Conservation (phyloP, 495 filamentous ascomycete species). For the Tuber indicum region DNA sequence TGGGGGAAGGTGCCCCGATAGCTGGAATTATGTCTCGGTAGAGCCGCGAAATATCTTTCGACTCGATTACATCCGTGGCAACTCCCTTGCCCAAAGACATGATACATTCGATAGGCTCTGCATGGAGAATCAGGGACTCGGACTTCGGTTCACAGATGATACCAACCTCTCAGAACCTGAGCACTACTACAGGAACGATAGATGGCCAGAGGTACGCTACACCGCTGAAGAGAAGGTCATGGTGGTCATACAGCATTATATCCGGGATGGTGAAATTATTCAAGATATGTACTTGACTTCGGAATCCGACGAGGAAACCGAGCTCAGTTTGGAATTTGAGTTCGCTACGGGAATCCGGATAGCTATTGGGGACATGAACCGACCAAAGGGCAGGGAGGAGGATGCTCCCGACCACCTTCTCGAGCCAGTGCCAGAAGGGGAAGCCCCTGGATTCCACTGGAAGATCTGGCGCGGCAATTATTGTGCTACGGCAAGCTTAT, state of each 20-base stretch:
- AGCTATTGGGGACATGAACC: not conserved
- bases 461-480: not conserved
- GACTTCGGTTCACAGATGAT: not conserved
- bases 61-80: not conserved
- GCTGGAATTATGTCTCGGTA: not conserved
- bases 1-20: not conserved
- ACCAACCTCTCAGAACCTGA: too few species aligned
- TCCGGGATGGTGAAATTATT: too few species aligned
- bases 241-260: too few species aligned
- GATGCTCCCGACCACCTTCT: not conserved
- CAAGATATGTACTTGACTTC: too few species aligned
- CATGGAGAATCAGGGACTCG: not conserved
- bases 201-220: too few species aligned
- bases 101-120: not conserved
- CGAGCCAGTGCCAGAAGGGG: not conserved
- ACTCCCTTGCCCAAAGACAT: not conserved
- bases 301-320: too few species aligned
- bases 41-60: not conserved
- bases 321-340: too few species aligned
- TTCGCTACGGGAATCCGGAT: not conserved
- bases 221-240: too few species aligned
- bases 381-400: not conserved
- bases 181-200: too few species aligned
- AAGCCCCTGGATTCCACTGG: not conserved
- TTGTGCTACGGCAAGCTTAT: not conserved